Base-by-base conservation (phyloP, 2,329 filamentous ascomycete genomes). In the Pseudogymnoascus sp. region DNA sequence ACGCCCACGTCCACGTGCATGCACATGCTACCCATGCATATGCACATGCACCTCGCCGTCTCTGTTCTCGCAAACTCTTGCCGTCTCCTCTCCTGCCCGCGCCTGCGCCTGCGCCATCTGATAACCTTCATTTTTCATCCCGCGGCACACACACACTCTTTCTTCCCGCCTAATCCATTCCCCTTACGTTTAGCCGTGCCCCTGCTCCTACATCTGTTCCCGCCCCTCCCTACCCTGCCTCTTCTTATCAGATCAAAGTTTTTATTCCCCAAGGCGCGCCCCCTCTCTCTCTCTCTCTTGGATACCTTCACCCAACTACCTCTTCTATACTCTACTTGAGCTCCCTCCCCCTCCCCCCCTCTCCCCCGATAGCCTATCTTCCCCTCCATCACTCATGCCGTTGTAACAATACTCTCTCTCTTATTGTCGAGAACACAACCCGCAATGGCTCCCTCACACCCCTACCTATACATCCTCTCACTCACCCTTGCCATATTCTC, bases 381-480 rank as follows among this genome's bases (percentile, higher is more conserved):
- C 17, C 40, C 17, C 17, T n/a, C 40, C 10, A 19, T 42, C 40
- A 42, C 19, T 11, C 9, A 42, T 42, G 40, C 40, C 17, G 17
- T 21, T 21, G 40, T 42, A 6, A 42, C 0, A 42, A 21, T 42
- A 42, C 11, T n/a, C n/a, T n/a, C n/a, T n/a, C n/a, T n/a, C n/a
- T n/a, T n/a, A 42, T 21, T 42, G 40, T 42, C 17, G 40, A 42
- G 59, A 63, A 47, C 28, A 59, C 21, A 53, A 4, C 42, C 60
- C 47, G 68, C 64, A 36, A 81, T 81, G 79, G 76, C 76, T 21
- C 68, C 77, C 47, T 80, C 78, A 26, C 64, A 80, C 60, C 78
- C 76, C 1, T 76, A 71, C 65, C 76, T 79, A 66, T 71, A 79
- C 57, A 68, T 76, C 64, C 66, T 75, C 35, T 62, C 65, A 62